Evolutionary conservation across 1,284 basidiomycete species (phyloP).

Genomic region (Fomitopsis palustris): DNA sequence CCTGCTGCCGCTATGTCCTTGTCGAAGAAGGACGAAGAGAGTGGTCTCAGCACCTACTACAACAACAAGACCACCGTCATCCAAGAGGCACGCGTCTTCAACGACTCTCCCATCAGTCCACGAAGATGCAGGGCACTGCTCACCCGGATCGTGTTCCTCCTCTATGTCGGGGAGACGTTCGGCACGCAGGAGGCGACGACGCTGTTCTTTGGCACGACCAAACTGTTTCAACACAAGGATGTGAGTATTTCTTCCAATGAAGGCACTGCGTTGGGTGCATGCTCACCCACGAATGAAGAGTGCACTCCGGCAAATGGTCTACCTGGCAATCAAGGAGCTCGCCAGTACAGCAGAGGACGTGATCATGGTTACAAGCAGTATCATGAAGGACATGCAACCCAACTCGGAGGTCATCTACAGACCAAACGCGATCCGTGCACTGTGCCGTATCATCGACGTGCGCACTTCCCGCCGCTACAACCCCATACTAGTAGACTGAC

Average conservation of each 20-base stretch:
- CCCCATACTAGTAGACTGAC: neutral
- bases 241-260: conserved; percentile 49
- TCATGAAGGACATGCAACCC: conserved; percentile 99
- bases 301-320: conserved; percentile 96
- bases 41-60: conserved; percentile 80
- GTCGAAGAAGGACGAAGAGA: conserved; percentile 93
- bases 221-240: conserved; percentile 99
- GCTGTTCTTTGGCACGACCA: conserved; percentile 98
- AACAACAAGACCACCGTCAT: conserved; percentile 96
- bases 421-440: conserved; percentile 94
- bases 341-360: conserved; percentile 97
- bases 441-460: conserved; percentile 97
- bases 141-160: conserved; percentile 94
- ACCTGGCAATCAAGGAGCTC: conserved; percentile 98
- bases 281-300: conserved; percentile 49
- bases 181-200: conserved; percentile 95
- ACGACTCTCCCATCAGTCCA: conserved; percentile 97
- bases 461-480: conserved; percentile 30
- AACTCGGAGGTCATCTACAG: conserved; percentile 99
- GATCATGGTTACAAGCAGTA: conserved; percentile 99
- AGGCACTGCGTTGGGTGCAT: neutral
- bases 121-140: conserved; percentile 96
- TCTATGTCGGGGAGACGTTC: conserved; percentile 96
- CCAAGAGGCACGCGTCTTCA: conserved; percentile 98
- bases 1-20: conserved; percentile 55